Conservation (phyloP, 129 eudicot genomes). For the Centrapalus pauciflorus region DNA sequence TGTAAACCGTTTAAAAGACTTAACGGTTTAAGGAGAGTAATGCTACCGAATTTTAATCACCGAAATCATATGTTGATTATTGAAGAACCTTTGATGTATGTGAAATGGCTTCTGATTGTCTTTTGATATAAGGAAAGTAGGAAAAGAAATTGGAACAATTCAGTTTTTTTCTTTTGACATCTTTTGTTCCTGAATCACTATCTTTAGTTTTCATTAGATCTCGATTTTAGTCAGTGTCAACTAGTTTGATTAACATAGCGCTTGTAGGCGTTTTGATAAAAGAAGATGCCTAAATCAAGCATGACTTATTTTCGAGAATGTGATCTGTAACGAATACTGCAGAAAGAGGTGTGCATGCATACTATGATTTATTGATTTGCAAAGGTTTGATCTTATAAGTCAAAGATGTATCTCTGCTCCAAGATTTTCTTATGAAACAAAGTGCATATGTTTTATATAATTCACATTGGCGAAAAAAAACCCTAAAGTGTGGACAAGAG, state of each 20-base stretch:
- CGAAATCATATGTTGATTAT: not conserved
- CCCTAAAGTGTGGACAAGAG: conserved; percentile 81
- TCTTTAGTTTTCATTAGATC: too few species aligned
- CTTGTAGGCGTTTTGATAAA: not conserved
- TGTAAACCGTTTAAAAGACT: not conserved
- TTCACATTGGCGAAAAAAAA: not conserved
- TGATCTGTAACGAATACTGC: not conserved
- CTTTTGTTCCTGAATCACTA: too few species aligned
- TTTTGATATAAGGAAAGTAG: not conserved
- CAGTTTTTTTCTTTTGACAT: too few species aligned
- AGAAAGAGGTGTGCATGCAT: not conserved
- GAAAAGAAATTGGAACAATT: not conserved
- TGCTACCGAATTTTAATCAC: not conserved
- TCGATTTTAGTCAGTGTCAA: too few species aligned
- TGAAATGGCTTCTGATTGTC: not conserved
- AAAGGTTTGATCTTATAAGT: conserved; percentile 7
- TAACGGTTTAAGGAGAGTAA: not conserved
- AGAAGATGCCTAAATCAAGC: too few species aligned
- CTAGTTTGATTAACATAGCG: not conserved
- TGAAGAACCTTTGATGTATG: not conserved
- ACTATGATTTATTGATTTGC: not conserved
- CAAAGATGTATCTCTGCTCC: not conserved
- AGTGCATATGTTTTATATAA: conserved; percentile 1
- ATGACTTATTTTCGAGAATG: not conserved
- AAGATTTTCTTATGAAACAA: not conserved